Evolutionary conservation across 805 yeast genomes (phyloP), one percentile per base, ranked within the genome.

Genomic region (Hanseniaspora thailandica): DNA sequence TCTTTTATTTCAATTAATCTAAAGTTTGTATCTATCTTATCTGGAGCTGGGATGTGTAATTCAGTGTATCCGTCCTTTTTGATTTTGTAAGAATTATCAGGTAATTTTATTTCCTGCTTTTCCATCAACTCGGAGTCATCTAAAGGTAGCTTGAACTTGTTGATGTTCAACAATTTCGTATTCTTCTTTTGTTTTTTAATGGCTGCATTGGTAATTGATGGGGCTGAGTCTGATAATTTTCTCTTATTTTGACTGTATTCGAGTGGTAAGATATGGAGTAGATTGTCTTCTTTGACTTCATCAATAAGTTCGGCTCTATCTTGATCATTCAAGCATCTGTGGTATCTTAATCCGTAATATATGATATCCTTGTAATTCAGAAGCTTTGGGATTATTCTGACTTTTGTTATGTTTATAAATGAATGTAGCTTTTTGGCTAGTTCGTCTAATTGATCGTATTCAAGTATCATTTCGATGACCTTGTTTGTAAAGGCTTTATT

Each of bases 41-140:
- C 64, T 0, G 96, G 96, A 0, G 96, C 82, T 0, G 98, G 98
- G n/a, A 93, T 78, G 57, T 82, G 88, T 35, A 89, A 85, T 60
- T 87, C 94, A 62, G 90, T 97, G 67, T 90, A 90, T 5, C 76
- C 69, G 55, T 77, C 80, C 57, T 81, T 81, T 12, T 78, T 77
- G 55, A 84, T 77, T 61, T 85, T 87, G 63, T 78, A 84, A 0
- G 97, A 84, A 3, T 95, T 95, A 55, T 76, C 76, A 0, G 98
- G 97, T 3, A 93, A 75, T 51, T 75, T 74, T 22, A 93, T 78
- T 56, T 80, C 82, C 0, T 82, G 69, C 1, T 88, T 76, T 77
- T 82, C 74, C 10, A 84, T 69, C 58, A 78, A 84, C 0, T 84
- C 71, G 0, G 93, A 90, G 62, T 85, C 83, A 34, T 83, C 87